A percentile compares a stretch with the other conserved stretches of the same genome.
Conservation (phyloP, 495 filamentous ascomycete genomes). For the Parachaetomium inaequale region DNA sequence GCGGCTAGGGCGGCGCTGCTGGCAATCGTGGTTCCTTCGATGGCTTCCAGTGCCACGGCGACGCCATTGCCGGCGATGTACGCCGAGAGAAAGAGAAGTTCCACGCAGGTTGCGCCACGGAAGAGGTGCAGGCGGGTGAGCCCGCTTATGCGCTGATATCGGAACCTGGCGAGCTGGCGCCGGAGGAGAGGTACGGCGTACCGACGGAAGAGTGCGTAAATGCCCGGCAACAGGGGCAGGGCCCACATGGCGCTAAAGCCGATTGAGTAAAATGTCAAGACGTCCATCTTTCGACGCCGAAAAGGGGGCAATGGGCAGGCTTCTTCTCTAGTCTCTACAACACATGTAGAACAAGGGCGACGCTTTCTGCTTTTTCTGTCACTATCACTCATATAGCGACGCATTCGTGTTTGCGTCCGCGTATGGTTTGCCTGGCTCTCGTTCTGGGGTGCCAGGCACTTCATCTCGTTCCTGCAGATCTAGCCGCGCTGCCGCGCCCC, state of each 20-base stretch:
- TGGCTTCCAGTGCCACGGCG: conserved; percentile 4
- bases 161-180: not conserved
- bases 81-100: conserved; percentile 5
- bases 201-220: conserved; percentile 1
- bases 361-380: conserved; percentile 9
- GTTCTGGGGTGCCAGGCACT: conserved; percentile 5
- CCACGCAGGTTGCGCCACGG: not conserved
- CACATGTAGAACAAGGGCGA: not conserved
- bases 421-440: conserved; percentile 1
- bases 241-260: conserved; percentile 4
- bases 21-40: not conserved
- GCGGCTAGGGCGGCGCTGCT: conserved; percentile 5
- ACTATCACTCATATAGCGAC: conserved; percentile 1
- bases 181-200: conserved; percentile 1
- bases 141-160: conserved; percentile 3
- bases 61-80: conserved; percentile 1
- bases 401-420: conserved; percentile 2
- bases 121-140: conserved; percentile 6
- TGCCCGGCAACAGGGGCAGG: not conserved
- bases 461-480: conserved; percentile 6
- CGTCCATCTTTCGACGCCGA: conserved; percentile 3
- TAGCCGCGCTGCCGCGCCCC: conserved; percentile 1
- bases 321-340: conserved; percentile 2
- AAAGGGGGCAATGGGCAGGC: not conserved
- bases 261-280: conserved; percentile 5